Base-by-base conservation (phyloP, 2,329 filamentous ascomycete species). In the Ophiostoma piceae region DNA sequence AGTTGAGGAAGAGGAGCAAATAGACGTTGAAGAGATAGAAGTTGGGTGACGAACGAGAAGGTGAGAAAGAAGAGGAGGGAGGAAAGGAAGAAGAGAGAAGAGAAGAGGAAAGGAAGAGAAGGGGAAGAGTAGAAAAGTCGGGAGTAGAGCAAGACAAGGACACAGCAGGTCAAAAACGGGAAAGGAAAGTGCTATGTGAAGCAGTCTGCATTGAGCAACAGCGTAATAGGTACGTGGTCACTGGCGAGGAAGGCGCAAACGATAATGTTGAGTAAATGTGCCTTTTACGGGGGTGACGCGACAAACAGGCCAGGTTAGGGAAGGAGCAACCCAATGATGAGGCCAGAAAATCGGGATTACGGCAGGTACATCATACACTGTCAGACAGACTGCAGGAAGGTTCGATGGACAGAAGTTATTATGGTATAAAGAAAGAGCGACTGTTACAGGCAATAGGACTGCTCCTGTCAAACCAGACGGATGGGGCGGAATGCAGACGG, bases 111-210 rank as follows among this genome's bases (percentile, higher is more conserved):
- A 51, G 65, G 60, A 47, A 69, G 32, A 51, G 37, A 8, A 7
- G 60, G 29, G 35, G 26, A 19, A 12, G 29, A 19, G 7, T 7
- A 64, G 29, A 19, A 37, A 65, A 39, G 57, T 29, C 26, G 29
- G 62, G 69, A 68, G 70, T 41, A 54, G 19, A 22, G 32, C 39
- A 68, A 29, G n/a, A 69, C 16, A 57, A 26, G n/a, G 51, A 26
- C 39, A 26, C 3, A 66, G 69, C 29, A 65, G 35, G 8, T 7
- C 22, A 14, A 16, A 64, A 72, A 72, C 69, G 73, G 72, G 71
- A 66, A 69, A 73, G 73, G 72, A 74, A 71, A 72, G 22, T 22
- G 62, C 54, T 60, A 39, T 32, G 35, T 22, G n/a, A 11, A 22
- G n/a, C 22, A 9, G 3, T n/a, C 19, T 9, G 3, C 6, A 4